Evolutionary conservation across 495 filamentous ascomycete species (phyloP).

Genomic region (Tuber magnatum): DNA sequence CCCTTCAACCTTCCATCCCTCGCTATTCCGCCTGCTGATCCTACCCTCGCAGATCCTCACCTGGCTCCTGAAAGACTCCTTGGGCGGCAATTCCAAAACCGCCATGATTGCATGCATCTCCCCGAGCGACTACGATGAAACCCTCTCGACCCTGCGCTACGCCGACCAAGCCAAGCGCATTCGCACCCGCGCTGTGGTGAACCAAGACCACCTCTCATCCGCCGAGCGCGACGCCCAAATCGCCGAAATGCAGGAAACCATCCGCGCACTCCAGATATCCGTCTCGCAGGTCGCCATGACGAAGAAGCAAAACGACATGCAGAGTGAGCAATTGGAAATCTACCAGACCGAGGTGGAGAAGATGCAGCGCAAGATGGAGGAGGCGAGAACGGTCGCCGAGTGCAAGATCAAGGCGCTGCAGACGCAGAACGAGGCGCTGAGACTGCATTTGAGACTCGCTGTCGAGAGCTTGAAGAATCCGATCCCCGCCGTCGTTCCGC

Average conservation of each 20-base stretch:
- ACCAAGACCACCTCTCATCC: conserved; percentile 79
- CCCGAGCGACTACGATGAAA: conserved; percentile 94
- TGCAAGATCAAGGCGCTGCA: conserved; percentile 80
- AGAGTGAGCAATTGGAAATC: conserved; percentile 68
- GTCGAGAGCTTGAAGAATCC: conserved; percentile 84
- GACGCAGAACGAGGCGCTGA: conserved; percentile 80
- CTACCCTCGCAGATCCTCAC: conserved; percentile 60
- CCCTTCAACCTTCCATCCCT: neutral
- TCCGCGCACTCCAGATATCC: conserved; percentile 70
- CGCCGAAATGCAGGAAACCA: conserved; percentile 85
- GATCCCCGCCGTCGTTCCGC: conserved; percentile 53
- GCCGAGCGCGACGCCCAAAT: conserved; percentile 93
- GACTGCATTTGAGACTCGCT: conserved; percentile 76
- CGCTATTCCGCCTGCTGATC: neutral
- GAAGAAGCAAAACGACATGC: conserved; percentile 48
- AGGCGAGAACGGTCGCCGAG: conserved; percentile 76
- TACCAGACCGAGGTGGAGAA: conserved; percentile 79
- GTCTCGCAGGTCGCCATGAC: conserved; percentile 54
- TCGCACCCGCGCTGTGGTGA: conserved; percentile 90
- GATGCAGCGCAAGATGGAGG: conserved; percentile 92
- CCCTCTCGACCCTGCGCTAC: conserved; percentile 89
- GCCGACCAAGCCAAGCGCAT: conserved; percentile 97
- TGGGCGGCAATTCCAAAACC: conserved; percentile 94
- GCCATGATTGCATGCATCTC: conserved; percentile 98
- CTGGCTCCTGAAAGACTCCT: conserved; percentile 88